These are phyloP conservation scores for Colletotrichum agaves DNA, from an alignment of 2,329 filamentous ascomycete species.

Conservation along the genomic window DNA sequence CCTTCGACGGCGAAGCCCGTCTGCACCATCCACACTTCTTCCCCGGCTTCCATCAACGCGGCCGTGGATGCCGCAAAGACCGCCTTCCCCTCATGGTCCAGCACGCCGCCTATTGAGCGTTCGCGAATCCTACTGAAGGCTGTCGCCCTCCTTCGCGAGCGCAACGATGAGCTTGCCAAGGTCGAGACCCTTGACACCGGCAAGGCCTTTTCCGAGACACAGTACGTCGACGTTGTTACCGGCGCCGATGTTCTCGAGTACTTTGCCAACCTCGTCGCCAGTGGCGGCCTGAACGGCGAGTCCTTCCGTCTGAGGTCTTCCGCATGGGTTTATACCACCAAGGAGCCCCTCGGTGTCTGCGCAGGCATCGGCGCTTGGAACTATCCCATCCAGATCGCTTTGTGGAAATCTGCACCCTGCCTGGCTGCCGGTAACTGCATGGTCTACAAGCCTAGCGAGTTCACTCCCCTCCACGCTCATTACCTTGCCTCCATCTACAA, in stretches of 20 bases:
- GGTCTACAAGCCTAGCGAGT: conserved; percentile 91
- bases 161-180: conserved; percentile 82
- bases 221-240: conserved; percentile 83
- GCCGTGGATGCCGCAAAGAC: conserved; percentile 76
- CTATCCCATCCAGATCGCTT: conserved; percentile 89
- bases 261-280: conserved; percentile 83
- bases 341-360: conserved; percentile 85
- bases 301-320: conserved; percentile 78
- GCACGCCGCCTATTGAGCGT: conserved; percentile 78
- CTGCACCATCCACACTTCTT: conserved; percentile 78
- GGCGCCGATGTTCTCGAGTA: conserved; percentile 89
- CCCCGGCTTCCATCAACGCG: conserved; percentile 73
- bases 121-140: conserved; percentile 83
- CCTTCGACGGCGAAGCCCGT: conserved; percentile 77
- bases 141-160: conserved; percentile 75
- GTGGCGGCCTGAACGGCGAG: conserved; percentile 83
- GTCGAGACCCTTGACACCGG: conserved; percentile 88
- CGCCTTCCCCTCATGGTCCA: conserved; percentile 82
- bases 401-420: conserved; percentile 90
- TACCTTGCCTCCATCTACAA: conserved; percentile 80
- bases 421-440: conserved; percentile 89
- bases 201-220: conserved; percentile 87
- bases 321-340: conserved; percentile 85
- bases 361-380: conserved; percentile 93
- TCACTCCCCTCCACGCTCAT: conserved; percentile 84